Evolutionary conservation across 2,329 filamentous ascomycete species (phyloP), one percentile per base, ranked within the genome.

Genomic region (Incumbomyces delicatus): DNA sequence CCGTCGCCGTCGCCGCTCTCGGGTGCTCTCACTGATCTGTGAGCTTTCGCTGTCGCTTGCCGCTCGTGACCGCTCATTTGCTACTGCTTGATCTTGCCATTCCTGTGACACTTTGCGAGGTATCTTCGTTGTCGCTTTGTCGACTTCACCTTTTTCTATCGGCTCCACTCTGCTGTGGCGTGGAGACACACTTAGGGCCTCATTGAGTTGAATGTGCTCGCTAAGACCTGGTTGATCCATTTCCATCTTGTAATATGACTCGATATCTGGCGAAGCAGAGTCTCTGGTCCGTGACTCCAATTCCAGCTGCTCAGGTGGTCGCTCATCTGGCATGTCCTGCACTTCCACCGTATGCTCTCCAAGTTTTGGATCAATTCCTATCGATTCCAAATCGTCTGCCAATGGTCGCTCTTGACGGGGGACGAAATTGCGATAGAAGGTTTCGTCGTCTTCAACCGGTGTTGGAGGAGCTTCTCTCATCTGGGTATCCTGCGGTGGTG

Each of bases 1-100:
- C 30, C 55, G 48, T 39, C 55, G 35, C 36, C 48, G 49, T 32
- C 55, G 53, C 44, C 55, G 52, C 44, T 57, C 55, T 32, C 55
- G 50, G 2, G 55, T 57, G 27, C 44, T 53, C 20, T 45, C 52
- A 46, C 55, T 57, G 16, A 57, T 52, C 30, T 56, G 50, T 4
- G 55, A 57, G 12, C 48, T 44, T 14, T 50, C 48, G 29, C 44
- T 45, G 17, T 51, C 45, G 13, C 49, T 36, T 20, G 46, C 49
- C 13, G 40, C 45, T n/a, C 39, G 37, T 10, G 18, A 34, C 8
- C 27, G 13, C 11, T 35, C 42, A 20, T 22, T 36, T 18, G 32
- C 8, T 13, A 33, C 14, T 27, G 37, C 29, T 30, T 39, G 31
- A 17, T 39, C 46, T 14, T 34, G 37, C 36, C 44, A 40, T 46